Evolutionary conservation across 345 rosid genomes (phyloP).

Genomic region (Excoecaria agallocha): DNA sequence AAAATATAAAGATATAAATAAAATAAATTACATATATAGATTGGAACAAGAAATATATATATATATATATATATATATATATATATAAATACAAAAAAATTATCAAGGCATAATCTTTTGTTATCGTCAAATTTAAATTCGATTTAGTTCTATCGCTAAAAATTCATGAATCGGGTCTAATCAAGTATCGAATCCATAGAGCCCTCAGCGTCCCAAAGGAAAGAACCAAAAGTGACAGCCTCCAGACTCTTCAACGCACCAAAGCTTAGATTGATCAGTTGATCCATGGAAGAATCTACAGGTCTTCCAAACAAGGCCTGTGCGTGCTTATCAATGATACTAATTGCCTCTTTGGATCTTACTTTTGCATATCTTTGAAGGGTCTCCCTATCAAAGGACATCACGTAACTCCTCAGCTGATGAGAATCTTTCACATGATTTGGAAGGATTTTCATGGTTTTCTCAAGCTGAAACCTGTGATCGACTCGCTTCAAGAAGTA

Average conservation of each 20-base stretch:
- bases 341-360: conserved; percentile 86
- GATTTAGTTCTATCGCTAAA: no score
- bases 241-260: conserved; percentile 89
- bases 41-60: no score
- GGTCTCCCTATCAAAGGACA: conserved; percentile 91
- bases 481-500: conserved; percentile 92
- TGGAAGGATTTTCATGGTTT: conserved; percentile 78
- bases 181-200: conserved; percentile 90
- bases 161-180: no score
- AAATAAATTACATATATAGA: no score
- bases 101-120: no score
- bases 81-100: no score
- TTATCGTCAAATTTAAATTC: no score
- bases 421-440: conserved; percentile 44
- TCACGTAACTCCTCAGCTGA: conserved; percentile 72
- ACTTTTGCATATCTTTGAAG: conserved; percentile 90
- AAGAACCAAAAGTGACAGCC: conserved; percentile 95
- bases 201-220: conserved; percentile 97
- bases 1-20: no score
- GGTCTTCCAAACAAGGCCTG: conserved; percentile 94
- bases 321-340: conserved; percentile 92
- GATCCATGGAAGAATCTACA: conserved; percentile 76
- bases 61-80: no score
- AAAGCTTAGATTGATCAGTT: conserved; percentile 73
- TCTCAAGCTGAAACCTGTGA: conserved; percentile 95